Conservation (phyloP, 164 flowering plant species). For the Magnolia sinica region DNA sequence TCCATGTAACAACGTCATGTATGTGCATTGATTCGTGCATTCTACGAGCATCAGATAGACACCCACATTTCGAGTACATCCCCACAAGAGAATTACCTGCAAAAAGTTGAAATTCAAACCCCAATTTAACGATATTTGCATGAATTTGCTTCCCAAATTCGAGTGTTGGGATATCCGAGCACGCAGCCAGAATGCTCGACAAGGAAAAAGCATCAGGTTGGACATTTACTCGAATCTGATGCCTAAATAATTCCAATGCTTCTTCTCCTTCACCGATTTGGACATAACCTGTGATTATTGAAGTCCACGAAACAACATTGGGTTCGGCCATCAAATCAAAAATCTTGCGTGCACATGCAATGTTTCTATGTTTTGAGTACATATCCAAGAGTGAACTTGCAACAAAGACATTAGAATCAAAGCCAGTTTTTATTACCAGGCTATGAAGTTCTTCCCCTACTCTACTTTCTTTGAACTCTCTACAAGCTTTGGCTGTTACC, state of each 20-base stretch:
- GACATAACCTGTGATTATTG: constrained; percentile 18
- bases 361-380: constrained; percentile 16
- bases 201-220: constrained; percentile 11
- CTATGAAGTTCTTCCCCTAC: constrained; percentile 17
- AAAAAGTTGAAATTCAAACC: constrained; percentile 7
- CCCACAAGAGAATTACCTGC: constrained; percentile 18
- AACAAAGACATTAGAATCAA: constrained; percentile 15
- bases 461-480: constrained; percentile 3
- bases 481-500: constrained; percentile 17
- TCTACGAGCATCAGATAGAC: constrained; percentile 11
- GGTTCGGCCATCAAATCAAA: constrained; percentile 19
- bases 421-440: constrained; percentile 18
- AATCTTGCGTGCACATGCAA: constrained; percentile 2
- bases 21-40: constrained; percentile 12
- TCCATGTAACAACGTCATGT: constrained; percentile 24
- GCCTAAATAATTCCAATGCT: constrained; percentile 12
- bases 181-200: constrained; percentile 20
- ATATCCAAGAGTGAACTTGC: constrained; percentile 19
- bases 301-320: constrained; percentile 22
- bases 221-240: neutral
- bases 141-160: constrained; percentile 23
- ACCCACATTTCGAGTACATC: constrained; percentile 23
- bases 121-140: constrained; percentile 9
- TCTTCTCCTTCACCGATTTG: constrained; percentile 17
- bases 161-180: constrained; percentile 18